Percentiles rank a stretch among this genome's conserved stretches.
phyloP scores from a whole-genome alignment of 2,329 filamentous ascomycete species.

The Seiridium unicorne region DNA sequence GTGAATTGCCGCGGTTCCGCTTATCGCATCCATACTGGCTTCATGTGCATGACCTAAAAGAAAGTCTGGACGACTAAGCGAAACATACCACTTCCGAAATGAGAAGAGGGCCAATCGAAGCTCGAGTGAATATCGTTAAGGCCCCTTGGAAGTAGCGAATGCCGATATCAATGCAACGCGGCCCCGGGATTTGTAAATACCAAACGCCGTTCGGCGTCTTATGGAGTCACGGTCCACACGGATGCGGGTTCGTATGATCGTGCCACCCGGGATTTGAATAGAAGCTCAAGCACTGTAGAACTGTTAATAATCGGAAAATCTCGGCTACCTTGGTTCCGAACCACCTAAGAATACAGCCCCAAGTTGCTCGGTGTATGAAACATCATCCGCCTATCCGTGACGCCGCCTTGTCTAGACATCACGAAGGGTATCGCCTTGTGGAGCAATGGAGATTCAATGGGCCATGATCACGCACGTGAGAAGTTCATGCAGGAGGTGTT shows the following conservation, averaged over 20 bases:
- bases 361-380: neutral
- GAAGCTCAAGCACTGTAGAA: neutral
- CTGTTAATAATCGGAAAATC: neutral
- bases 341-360: neutral
- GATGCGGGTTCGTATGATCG: neutral
- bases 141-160: too few species aligned
- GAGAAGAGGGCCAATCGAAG: too few species aligned
- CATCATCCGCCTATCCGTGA: neutral
- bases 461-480: neutral
- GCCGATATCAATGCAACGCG: neutral
- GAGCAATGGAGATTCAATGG: neutral
- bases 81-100: too few species aligned
- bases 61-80: too few species aligned
- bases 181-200: neutral
- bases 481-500: neutral
- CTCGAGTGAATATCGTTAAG: too few species aligned
- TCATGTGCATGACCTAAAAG: too few species aligned
- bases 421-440: neutral
- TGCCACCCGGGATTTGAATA: constrained; percentile 3
- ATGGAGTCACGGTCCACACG: neutral
- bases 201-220: neutral
- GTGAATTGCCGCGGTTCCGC: too few species aligned
- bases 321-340: neutral
- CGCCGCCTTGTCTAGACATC: neutral
- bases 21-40: too few species aligned